phyloP scores from a whole-genome alignment of 148 eudicot genomes.

The Salicornia ramosissima region DNA sequence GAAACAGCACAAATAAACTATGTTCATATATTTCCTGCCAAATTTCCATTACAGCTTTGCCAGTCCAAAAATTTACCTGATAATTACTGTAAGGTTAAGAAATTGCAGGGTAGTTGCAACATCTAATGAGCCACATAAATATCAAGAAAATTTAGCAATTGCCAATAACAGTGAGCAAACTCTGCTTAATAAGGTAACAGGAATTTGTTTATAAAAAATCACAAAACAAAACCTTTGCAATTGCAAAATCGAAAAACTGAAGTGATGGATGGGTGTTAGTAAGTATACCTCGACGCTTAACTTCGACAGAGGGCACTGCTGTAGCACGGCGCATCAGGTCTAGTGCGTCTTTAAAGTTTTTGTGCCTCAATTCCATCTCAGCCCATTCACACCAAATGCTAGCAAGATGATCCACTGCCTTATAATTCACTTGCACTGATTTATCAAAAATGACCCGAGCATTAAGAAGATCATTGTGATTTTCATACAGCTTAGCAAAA shows the following conservation, averaged over 20 bases:
- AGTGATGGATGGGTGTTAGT: neutral
- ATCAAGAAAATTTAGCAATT: neutral
- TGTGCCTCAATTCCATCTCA: constrained; percentile 87
- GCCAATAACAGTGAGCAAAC: neutral
- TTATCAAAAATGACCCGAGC: constrained; percentile 88
- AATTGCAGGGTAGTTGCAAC: neutral
- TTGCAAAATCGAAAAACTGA: neutral
- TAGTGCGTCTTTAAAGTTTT: constrained; percentile 66
- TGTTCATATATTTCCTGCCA: neutral
- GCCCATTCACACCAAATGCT: constrained; percentile 99
- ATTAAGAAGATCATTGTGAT: constrained; percentile 68
- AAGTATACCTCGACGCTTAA: constrained; percentile 75
- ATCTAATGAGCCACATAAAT: neutral
- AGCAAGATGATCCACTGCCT: constrained; percentile 82
- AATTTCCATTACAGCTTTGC: neutral
- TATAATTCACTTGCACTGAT: constrained; percentile 90
- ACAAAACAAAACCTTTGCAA: no score
- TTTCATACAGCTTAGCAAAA: constrained; percentile 86
- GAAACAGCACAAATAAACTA: neutral
- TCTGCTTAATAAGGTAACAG: no score
- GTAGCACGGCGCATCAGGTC: constrained; percentile 95
- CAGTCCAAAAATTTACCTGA: neutral
- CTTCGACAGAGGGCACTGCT: constrained; percentile 85
- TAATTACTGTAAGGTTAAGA: neutral
- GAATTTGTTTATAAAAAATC: no score